Base-by-base conservation (phyloP, 2,329 filamentous ascomycete genomes). In the Gyromitra esculenta region DNA sequence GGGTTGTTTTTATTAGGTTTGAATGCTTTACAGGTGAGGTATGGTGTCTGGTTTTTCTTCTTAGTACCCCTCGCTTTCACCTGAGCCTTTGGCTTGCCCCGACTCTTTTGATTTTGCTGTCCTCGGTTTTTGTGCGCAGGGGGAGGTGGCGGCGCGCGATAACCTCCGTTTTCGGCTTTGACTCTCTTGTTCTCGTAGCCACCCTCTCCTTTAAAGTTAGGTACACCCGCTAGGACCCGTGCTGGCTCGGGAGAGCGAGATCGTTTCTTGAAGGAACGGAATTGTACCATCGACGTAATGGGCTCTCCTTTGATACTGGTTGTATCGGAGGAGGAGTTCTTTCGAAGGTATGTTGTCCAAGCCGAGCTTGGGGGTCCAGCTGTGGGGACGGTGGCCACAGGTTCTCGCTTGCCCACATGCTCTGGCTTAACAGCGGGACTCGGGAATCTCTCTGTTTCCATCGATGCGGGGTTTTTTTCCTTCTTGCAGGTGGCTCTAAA, bases 181-280 rank as follows among this genome's bases (percentile, higher is more conserved):
- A n/a, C 50, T 6, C 48, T 56, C 45, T 68, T 68, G 2, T 37
- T 35, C 35, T 68, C 50, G 39, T 45, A 48, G 21, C 21, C 25
- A 37, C 21, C 39, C 25, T 31, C 25, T 31, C 25, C 25, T 31
- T 31, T 31, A 39, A 15, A 35, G 35, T 35, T 39, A 21, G 35
- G 35, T 6, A 39, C 39, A 43, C 25, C 18, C 15, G 57, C 3
- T 8, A 43, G 35, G n/a, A 18, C 43, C 9, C 11, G 8, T 31
- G 45, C 25, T 13, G 62, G 62, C 25, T 52, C 45, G 15, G 64
- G 64, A 8, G 64, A 68, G 37, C 13, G 64, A 56, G 50, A 39
- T 57, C 64, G 48, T 56, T 68, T 68, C 43, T 7, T 50, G 15
- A 18, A 13, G 15, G 45, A 8, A n/a, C 48, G 45, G 45, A 50